Conservation (phyloP, 1,284 basidiomycete genomes). For the Tausonia pullulans region DNA sequence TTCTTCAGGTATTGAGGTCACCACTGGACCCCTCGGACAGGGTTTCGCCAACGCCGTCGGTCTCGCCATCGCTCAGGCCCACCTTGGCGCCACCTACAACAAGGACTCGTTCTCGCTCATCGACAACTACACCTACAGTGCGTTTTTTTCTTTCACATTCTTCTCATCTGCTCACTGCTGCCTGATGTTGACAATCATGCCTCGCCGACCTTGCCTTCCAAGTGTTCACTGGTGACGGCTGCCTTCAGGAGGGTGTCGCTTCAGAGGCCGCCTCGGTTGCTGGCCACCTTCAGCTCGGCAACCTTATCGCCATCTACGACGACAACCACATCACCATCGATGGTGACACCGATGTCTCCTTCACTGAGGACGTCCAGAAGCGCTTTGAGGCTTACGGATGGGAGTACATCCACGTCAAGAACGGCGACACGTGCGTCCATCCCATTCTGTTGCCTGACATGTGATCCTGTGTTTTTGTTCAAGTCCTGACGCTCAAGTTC, state of each 20-base stretch:
- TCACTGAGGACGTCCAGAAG: constrained; percentile 85
- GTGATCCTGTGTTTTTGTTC: not conserved
- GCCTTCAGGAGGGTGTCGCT: constrained; percentile 47
- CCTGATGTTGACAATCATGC: not conserved
- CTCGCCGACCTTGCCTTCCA: constrained; percentile 13
- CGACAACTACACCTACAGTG: constrained; percentile 83
- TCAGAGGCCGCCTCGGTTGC: constrained; percentile 83
- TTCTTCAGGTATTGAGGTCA: constrained; percentile 59
- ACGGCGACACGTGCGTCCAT: constrained; percentile 43
- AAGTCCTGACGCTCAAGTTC: constrained; percentile 6
- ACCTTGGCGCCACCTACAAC: constrained; percentile 81
- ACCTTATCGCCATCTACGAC: constrained; percentile 83
- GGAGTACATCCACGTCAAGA: constrained; percentile 74
- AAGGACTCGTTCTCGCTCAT: constrained; percentile 72
- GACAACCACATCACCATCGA: constrained; percentile 85
- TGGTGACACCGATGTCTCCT: constrained; percentile 79
- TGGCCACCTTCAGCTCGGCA: constrained; percentile 81
- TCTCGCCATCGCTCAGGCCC: constrained; percentile 83
- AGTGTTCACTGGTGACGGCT: constrained; percentile 35
- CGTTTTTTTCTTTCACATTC: constrained; percentile 15
- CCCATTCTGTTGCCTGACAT: not conserved
- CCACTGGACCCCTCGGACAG: constrained; percentile 91
- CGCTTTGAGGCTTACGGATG: constrained; percentile 86
- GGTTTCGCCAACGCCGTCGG: constrained; percentile 88
- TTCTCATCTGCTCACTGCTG: not conserved